These are phyloP conservation scores for Aspergillus mulundensis DNA, from an alignment of 495 filamentous ascomycete genomes.

Conservation along the genomic window DNA sequence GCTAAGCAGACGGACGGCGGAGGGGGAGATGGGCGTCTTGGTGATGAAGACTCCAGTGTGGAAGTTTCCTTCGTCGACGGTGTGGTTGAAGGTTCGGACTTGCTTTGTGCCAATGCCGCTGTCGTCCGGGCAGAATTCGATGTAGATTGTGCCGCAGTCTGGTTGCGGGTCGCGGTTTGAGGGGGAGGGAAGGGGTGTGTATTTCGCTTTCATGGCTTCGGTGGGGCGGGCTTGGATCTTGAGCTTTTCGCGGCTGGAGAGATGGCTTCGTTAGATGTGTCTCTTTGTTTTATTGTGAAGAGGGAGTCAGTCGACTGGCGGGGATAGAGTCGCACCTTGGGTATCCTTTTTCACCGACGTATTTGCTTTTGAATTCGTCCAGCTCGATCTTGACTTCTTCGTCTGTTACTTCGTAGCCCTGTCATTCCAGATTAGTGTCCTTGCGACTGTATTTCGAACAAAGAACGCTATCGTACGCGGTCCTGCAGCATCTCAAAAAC, in stretches of 20 bases:
- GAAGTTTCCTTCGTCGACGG: conserved; percentile 71
- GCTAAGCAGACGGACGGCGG: conserved; percentile 66
- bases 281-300: conserved; percentile 43
- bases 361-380: conserved; percentile 65
- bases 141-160: conserved; percentile 83
- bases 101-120: conserved; percentile 79
- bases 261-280: conserved; percentile 66
- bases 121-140: conserved; percentile 79
- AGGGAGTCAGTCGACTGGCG: neutral
- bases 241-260: conserved; percentile 70
- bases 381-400: conserved; percentile 82
- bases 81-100: conserved; percentile 81
- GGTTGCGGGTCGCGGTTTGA: conserved; percentile 59
- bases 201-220: conserved; percentile 76
- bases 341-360: conserved; percentile 62
- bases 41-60: conserved; percentile 87
- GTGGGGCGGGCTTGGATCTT: conserved; percentile 81
- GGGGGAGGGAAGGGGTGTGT: conserved; percentile 62
- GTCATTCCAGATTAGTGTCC: neutral
- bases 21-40: conserved; percentile 70
- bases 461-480: conserved; percentile 47
- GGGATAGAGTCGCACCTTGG: conserved; percentile 54
- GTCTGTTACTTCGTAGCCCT: conserved; percentile 92
- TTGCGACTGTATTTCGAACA: conserved; percentile 1
- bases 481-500: conserved; percentile 85